Base-by-base conservation (phyloP, 805 yeast species). In the Candida coleopterorum region DNA sequence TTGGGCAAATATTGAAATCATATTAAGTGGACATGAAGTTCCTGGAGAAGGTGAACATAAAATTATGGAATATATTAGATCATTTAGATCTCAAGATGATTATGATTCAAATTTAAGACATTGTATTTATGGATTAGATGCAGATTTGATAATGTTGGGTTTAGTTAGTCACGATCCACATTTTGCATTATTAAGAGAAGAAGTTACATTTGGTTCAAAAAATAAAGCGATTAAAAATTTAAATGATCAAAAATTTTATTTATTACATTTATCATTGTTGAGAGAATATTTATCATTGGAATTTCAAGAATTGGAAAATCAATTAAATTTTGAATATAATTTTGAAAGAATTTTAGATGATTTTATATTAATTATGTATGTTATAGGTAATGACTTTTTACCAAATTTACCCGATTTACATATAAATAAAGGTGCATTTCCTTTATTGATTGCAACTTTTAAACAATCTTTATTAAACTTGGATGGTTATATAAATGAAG, bases 21-120 rank as follows among this genome's bases (percentile, higher is more conserved):
- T 90, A 21, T 71, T 90, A 42, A 82, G 93, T 37, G 97, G 96
- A 25, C 96, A 87, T 52, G 96, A 89, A 58, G 97, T 86, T 14
- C 97, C 97, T 3, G 97, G 97, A 48, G 97, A 90, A 69, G 97
- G 97, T 62, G 97, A 90, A 64, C 97, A 90, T 64, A 90, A 90
- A 55, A 88, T 90, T 48, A 90, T 89, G 97, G 86, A 86, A 50
- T 87, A 77, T 50, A 87, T 90, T 46, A 79, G 97, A 62, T 65
- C 76, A 29, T 72, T 79, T 62, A 83, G 85, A 56, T 75, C 89
- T n/a, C 81, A 79, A 51, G 72, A 76, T 0, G 79, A 69, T 34
- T 85, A 85, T 53, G 72, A 86, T 53, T 78, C 88, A 33, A 85
- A 90, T 56, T 71, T 82, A 12, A 80, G 96, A 58, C 97, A 90